phyloP scores from a whole-genome alignment of 768 basidiomycete species.

The Boletus subparvulus region DNA sequence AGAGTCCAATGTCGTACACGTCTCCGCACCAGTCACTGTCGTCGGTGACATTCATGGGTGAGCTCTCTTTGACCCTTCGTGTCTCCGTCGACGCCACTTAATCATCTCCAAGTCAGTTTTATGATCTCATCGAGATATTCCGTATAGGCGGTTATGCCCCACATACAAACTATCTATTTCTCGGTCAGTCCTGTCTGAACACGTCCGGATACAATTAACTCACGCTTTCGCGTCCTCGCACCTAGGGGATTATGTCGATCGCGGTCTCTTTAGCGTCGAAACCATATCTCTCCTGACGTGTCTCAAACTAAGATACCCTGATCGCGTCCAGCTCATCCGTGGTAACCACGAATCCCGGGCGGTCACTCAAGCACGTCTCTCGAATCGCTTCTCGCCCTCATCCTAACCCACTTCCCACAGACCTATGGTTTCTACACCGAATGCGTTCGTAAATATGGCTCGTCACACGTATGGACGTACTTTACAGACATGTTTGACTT shows the following conservation, averaged over 20 bases:
- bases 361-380: slow-evolving; percentile 84
- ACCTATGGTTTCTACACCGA: slow-evolving; percentile 99
- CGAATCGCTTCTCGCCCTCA: not conserved
- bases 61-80: slow-evolving; percentile 35
- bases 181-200: slow-evolving; percentile 58
- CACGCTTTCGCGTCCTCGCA: slow-evolving; percentile 1
- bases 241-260: slow-evolving; percentile 96
- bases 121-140: slow-evolving; percentile 98
- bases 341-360: slow-evolving; percentile 98
- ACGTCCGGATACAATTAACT: not conserved
- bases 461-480: slow-evolving; percentile 96
- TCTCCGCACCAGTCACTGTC: slow-evolving; percentile 94
- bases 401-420: slow-evolving; percentile 43
- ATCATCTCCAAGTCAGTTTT: slow-evolving; percentile 81
- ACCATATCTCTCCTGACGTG: slow-evolving; percentile 97
- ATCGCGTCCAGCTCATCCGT: slow-evolving; percentile 93
- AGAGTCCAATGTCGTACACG: slow-evolving; percentile 97
- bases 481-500: slow-evolving; percentile 99
- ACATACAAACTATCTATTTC: slow-evolving; percentile 96
- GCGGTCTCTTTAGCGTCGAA: slow-evolving; percentile 96
- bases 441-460: slow-evolving; percentile 96
- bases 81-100: slow-evolving; percentile 33
- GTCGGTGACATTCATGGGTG: slow-evolving; percentile 99
- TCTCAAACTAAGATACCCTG: slow-evolving; percentile 94
- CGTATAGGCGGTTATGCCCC: slow-evolving; percentile 97